Evolutionary conservation across 2,329 filamentous ascomycete species (phyloP).

Genomic region (Colletotrichum truncatum): DNA sequence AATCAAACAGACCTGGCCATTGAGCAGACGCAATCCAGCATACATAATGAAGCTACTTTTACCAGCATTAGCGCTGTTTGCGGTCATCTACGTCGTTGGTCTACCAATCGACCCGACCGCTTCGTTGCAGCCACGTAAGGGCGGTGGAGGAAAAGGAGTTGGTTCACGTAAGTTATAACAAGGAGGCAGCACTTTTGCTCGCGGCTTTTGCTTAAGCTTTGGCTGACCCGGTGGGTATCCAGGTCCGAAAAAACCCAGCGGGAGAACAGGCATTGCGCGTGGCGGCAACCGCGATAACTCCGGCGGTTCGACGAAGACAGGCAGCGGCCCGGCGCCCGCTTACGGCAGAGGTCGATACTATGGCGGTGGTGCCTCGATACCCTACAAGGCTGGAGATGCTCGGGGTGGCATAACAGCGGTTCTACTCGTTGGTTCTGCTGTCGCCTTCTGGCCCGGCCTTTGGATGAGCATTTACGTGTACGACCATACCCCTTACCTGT

Average conservation of each 20-base stretch:
- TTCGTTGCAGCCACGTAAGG: too few relatives aligned
- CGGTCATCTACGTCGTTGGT: too few relatives aligned
- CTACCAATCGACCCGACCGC: too few relatives aligned
- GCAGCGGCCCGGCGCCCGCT: slow-evolving; percentile 63
- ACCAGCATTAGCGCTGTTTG: too few relatives aligned
- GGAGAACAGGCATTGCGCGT: slow-evolving; percentile 23
- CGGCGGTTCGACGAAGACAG: slow-evolving; percentile 64
- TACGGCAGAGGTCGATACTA: slow-evolving; percentile 74
- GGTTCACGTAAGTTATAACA: too few relatives aligned
- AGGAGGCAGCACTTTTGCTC: too few relatives aligned
- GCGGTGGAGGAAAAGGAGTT: too few relatives aligned
- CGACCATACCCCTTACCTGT: slow-evolving; percentile 65
- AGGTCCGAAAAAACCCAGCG: slow-evolving; percentile 30
- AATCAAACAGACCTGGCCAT: too few relatives aligned
- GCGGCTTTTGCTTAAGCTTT: slow-evolving; percentile 6
- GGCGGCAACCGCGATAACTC: slow-evolving; percentile 36
- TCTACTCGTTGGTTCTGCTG: slow-evolving; percentile 56
- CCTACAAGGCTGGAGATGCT: slow-evolving; percentile 65
- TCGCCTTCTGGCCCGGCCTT: slow-evolving; percentile 70
- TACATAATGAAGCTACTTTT: too few relatives aligned
- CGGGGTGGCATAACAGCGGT: slow-evolving; percentile 52
- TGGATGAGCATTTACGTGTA: slow-evolving; percentile 65
- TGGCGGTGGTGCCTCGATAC: slow-evolving; percentile 68
- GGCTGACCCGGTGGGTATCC: slow-evolving; percentile 30
- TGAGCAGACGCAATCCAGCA: too few relatives aligned